These are phyloP conservation scores for Talaromyces borbonicus DNA, from an alignment of 495 filamentous ascomycete species.

Conservation along the genomic window DNA sequence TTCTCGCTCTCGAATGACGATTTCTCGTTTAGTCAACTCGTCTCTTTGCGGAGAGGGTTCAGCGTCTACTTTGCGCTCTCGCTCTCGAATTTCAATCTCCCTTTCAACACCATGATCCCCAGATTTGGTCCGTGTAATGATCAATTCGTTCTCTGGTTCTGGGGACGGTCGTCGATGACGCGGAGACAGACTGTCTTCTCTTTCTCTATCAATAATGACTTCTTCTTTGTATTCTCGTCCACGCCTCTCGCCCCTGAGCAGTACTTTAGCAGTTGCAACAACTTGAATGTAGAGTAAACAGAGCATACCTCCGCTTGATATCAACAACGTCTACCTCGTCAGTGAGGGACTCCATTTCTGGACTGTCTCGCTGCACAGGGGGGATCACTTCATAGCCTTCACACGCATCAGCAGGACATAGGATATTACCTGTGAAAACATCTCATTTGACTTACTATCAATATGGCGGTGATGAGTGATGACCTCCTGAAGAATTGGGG, in stretches of 20 bases:
- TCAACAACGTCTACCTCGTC: constrained; percentile 39
- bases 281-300: neutral
- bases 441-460: constrained; percentile 44
- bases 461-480: constrained; percentile 81
- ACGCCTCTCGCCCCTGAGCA: constrained; percentile 13
- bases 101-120: constrained; percentile 4
- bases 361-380: constrained; percentile 28
- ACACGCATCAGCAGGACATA: no score
- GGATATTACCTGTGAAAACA: neutral
- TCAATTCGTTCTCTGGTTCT: neutral
- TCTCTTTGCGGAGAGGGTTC: no score
- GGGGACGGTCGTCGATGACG: neutral
- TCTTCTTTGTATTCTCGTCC: constrained; percentile 44
- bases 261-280: neutral
- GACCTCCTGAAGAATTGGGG: constrained; percentile 68
- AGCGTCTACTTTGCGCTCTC: constrained; percentile 6
- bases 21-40: constrained; percentile 1
- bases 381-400: constrained; percentile 18
- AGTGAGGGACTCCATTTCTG: constrained; percentile 19
- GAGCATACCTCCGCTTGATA: constrained; percentile 34
- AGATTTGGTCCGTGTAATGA: constrained; percentile 8
- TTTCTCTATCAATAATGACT: constrained; percentile 44
- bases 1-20: constrained; percentile 9
- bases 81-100: constrained; percentile 4
- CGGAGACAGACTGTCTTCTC: constrained; percentile 4